phyloP scores from a whole-genome alignment of 2,329 filamentous ascomycete genomes.

The Huntiella moniliformis region DNA sequence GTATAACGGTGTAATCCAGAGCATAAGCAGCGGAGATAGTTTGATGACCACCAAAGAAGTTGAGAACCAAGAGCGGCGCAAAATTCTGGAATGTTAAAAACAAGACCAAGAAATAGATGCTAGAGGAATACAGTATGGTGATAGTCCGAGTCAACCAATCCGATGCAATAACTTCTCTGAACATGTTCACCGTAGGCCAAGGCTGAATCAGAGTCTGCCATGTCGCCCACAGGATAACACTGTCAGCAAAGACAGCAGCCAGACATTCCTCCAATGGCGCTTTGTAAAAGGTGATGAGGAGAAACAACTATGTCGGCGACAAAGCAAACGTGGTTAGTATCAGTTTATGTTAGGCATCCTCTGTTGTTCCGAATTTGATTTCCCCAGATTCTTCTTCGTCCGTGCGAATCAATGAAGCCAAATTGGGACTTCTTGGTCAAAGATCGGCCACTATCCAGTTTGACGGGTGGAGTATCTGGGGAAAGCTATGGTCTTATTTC shows the following conservation, averaged over 20 bases:
- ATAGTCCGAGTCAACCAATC: conserved; percentile 44
- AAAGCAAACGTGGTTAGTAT: not conserved
- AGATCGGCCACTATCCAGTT: not conserved
- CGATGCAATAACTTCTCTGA: conserved; percentile 45
- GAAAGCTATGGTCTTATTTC: not conserved
- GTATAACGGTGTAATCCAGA: conserved; percentile 38
- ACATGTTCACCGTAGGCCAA: conserved; percentile 33
- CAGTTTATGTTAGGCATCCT: not conserved
- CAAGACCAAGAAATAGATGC: conserved; percentile 57
- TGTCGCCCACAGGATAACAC: conserved; percentile 23
- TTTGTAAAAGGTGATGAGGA: conserved; percentile 64
- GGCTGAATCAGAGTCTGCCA: conserved; percentile 22
- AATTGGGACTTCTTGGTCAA: too few relatives aligned
- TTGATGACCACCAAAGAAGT: conserved; percentile 54
- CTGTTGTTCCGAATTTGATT: not conserved
- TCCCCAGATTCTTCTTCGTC: not conserved
- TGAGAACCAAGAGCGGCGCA: conserved; percentile 52
- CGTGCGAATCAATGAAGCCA: too few relatives aligned
- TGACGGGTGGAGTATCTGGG: not conserved
- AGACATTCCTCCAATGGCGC: conserved; percentile 35
- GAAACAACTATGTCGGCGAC: conserved; percentile 36
- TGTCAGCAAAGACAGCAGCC: not conserved
- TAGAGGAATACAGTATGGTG: conserved; percentile 48
- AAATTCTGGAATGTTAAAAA: conserved; percentile 50
- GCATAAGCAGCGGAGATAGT: conserved; percentile 50